A percentile compares a stretch with the other conserved stretches of the same genome.
These are phyloP conservation scores for Nasturtium officinale DNA, from an alignment of 345 rosid species.

Conservation along the genomic window DNA sequence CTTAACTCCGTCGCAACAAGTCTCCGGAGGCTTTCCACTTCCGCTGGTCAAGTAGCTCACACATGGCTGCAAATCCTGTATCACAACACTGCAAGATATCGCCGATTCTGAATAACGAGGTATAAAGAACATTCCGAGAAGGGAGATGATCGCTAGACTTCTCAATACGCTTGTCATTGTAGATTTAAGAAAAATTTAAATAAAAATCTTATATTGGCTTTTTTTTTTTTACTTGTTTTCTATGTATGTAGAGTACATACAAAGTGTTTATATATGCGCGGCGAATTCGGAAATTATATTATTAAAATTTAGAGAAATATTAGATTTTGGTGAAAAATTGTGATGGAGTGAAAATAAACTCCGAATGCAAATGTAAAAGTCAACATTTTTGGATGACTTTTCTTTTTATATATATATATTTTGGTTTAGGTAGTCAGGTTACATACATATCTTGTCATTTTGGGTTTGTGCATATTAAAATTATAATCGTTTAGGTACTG, in stretches of 20 bases:
- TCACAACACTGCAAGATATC: slow-evolving; percentile 62
- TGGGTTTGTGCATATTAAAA: slow-evolving; percentile 33
- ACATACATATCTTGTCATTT: slow-evolving; percentile 23
- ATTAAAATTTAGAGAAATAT: slow-evolving; percentile 16
- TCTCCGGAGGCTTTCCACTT: slow-evolving; percentile 58
- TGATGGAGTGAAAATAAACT: slow-evolving; percentile 38
- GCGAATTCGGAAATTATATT: neutral
- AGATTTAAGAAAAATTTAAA: neutral
- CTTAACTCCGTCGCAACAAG: slow-evolving; percentile 62
- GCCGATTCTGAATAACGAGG: slow-evolving; percentile 51
- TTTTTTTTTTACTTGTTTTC: neutral
- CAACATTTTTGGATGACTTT: slow-evolving; percentile 28
- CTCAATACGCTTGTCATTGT: slow-evolving; percentile 29
- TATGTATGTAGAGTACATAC: slow-evolving; percentile 11
- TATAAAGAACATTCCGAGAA: slow-evolving; percentile 38
- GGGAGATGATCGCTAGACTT: slow-evolving; percentile 23
- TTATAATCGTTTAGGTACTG: slow-evolving; percentile 33
- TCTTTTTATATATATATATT: neutral
- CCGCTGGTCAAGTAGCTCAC: slow-evolving; percentile 62
- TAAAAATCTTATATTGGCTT: neutral
- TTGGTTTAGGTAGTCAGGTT: slow-evolving; percentile 29
- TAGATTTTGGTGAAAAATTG: slow-evolving; percentile 34
- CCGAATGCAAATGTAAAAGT: slow-evolving; percentile 5
- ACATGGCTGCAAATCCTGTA: slow-evolving; percentile 69
- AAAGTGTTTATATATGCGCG: slow-evolving; percentile 17